phyloP scores from a whole-genome alignment of 768 basidiomycete genomes.

The Psilocybe tampanensis region DNA sequence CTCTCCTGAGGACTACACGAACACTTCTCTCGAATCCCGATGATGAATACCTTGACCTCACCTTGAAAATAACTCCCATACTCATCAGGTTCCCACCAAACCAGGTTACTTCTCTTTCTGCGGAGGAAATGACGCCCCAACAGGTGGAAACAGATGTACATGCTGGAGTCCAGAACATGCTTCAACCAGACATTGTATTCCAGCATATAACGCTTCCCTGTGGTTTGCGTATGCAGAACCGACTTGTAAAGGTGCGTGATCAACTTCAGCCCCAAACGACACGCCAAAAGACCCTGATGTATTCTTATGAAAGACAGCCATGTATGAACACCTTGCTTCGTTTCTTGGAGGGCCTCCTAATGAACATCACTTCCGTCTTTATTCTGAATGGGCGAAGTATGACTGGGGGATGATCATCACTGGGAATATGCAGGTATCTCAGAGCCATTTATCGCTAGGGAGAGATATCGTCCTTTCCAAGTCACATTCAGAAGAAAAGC shows the following conservation, averaged over 20 bases:
- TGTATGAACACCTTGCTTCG: constrained; percentile 82
- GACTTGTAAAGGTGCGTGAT: constrained; percentile 53
- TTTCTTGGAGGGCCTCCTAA: constrained; percentile 77
- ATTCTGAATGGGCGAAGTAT: constrained; percentile 72
- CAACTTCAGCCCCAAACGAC: too few relatives aligned
- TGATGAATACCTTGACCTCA: too few relatives aligned
- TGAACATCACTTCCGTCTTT: constrained; percentile 60
- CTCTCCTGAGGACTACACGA: too few relatives aligned
- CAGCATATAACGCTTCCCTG: constrained; percentile 36
- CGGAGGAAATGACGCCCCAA: too few relatives aligned
- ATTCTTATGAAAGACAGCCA: constrained; percentile 60
- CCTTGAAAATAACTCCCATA: too few relatives aligned
- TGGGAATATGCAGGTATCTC: constrained; percentile 77
- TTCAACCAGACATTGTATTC: constrained; percentile 10
- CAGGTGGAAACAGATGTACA: not conserved
- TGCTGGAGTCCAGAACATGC: not conserved
- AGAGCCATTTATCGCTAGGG: constrained; percentile 66
- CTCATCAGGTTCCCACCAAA: too few relatives aligned
- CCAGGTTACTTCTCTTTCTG: too few relatives aligned
- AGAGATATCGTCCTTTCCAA: constrained; percentile 68
- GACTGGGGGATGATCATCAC: constrained; percentile 90
- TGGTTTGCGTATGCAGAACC: constrained; percentile 45
- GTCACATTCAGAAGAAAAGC: constrained; percentile 25
- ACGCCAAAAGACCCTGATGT: not conserved
- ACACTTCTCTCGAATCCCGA: too few relatives aligned